A percentile compares a stretch with the other conserved stretches of the same genome.
phyloP scores from a whole-genome alignment of 2,329 filamentous ascomycete species.

The Ophiostoma piceae region DNA sequence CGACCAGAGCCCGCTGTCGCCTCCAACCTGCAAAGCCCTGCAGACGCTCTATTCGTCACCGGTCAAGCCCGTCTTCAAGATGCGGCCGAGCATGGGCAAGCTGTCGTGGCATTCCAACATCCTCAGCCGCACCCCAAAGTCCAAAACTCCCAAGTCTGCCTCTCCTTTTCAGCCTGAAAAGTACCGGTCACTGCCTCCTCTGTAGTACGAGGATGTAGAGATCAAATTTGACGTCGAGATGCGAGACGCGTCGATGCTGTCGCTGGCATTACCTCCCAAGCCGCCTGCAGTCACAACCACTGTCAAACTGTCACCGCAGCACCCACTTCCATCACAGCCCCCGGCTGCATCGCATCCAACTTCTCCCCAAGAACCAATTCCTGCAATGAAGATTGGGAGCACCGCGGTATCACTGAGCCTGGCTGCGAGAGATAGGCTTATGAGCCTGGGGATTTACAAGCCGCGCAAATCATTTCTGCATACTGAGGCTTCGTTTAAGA shows the following conservation, averaged over 20 bases:
- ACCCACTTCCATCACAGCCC: no score
- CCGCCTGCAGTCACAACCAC: background rate
- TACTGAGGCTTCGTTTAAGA: background rate
- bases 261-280: background rate
- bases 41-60: background rate
- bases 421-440: background rate
- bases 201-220: slow-evolving; percentile 8
- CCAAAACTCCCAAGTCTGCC: background rate
- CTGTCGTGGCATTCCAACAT: background rate
- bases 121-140: background rate
- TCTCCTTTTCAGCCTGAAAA: background rate
- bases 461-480: background rate
- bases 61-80: background rate
- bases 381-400: background rate
- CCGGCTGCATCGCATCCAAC: no score
- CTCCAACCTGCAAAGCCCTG: background rate
- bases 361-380: background rate
- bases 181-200: background rate
- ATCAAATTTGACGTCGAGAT: background rate
- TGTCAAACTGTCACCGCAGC: background rate
- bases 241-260: background rate
- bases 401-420: background rate
- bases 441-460: background rate
- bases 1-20: background rate
- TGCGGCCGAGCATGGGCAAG: background rate